phyloP scores from a whole-genome alignment of 208 protist species.

The Tritrichomonas musculus region DNA sequence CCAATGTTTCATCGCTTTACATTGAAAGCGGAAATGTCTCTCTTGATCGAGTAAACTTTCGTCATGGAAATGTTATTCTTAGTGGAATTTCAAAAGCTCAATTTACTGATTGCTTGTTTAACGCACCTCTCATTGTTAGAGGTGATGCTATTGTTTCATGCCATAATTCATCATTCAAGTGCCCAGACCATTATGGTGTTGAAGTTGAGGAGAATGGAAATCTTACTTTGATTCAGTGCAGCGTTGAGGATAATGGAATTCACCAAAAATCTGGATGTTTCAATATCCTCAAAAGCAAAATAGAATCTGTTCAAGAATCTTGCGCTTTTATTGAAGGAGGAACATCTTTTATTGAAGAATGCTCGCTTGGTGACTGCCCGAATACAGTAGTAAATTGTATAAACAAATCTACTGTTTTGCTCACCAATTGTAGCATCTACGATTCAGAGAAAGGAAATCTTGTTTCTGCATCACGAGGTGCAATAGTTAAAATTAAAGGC shows the following conservation, averaged over 20 bases:
- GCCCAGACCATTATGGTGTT: not conserved
- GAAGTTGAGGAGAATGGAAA: not conserved
- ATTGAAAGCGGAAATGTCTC: not conserved
- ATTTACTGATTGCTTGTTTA: not conserved
- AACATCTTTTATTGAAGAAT: not conserved
- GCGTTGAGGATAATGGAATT: not conserved
- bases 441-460: not conserved
- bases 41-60: not conserved
- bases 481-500: not conserved
- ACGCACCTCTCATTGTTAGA: not conserved
- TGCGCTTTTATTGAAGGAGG: not conserved
- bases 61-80: not conserved
- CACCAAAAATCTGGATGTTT: not conserved
- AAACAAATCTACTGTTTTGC: not conserved
- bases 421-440: not conserved
- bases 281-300: not conserved
- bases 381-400: not conserved
- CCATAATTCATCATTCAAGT: not conserved
- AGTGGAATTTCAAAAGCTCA: not conserved
- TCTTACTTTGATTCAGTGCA: not conserved
- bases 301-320: not conserved
- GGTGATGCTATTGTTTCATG: not conserved
- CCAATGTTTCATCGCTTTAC: not conserved
- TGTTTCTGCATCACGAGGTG: not conserved
- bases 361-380: not conserved